A percentile compares a stretch with the other conserved stretches of the same genome.
These are phyloP conservation scores for Camellia oleifera DNA, from an alignment of 179 eudicot species.

Conservation along the genomic window DNA sequence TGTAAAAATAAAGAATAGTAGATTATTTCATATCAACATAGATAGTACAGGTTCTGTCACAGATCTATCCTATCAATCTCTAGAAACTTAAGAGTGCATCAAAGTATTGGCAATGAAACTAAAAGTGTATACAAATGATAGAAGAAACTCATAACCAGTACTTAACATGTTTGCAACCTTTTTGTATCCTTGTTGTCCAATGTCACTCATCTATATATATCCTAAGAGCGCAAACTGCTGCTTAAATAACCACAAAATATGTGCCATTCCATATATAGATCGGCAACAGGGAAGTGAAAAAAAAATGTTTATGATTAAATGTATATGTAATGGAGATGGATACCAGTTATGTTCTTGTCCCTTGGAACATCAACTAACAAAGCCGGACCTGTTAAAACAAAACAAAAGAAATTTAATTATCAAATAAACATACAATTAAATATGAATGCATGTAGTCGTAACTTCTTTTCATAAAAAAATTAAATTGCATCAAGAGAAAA, in stretches of 20 bases:
- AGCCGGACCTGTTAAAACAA: slow-evolving; percentile 59
- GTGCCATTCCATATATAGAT: background rate
- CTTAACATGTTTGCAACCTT: background rate
- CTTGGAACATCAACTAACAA: slow-evolving; percentile 86
- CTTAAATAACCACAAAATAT: background rate
- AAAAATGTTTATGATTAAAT: background rate
- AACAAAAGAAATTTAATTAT: background rate
- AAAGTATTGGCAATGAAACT: background rate
- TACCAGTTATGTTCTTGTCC: slow-evolving; percentile 85
- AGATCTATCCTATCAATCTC: slow-evolving; percentile 1
- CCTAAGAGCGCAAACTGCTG: background rate
- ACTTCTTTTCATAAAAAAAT: background rate
- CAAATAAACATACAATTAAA: background rate
- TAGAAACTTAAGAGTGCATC: background rate
- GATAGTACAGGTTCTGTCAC: background rate
- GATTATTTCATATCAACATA: background rate
- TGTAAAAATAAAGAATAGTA: background rate
- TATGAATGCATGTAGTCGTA: background rate
- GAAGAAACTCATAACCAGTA: background rate
- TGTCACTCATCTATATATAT: background rate
- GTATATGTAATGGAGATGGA: background rate
- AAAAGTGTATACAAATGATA: background rate
- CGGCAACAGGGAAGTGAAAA: background rate
- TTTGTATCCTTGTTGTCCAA: background rate
- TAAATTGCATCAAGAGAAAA: background rate